Evolutionary conservation across 495 filamentous ascomycete genomes (phyloP), one percentile per base, ranked within the genome.

Genomic region (Hypoxylon crocopeplum): DNA sequence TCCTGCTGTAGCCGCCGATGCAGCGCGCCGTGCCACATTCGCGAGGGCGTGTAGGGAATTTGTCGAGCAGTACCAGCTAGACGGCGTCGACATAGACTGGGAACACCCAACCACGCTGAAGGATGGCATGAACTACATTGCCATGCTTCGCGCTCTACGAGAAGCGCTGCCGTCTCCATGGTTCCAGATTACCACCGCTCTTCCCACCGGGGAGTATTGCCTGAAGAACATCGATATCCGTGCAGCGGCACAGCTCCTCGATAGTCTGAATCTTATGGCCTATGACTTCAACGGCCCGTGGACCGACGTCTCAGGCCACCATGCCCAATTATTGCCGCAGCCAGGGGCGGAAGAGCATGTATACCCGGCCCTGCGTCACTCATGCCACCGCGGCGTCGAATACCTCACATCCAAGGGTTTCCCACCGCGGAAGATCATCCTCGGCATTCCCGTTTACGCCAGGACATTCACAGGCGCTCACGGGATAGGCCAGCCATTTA

Each of bases 41-140:
- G 88, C 82, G 2, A 74, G 72, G 13, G 83, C 82, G 10, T 84
- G 85, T 7, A 78, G 77, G 41, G 75, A 77, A 16, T 73, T 91
- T 50, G 82, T 91, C 5, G 80, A 88, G 38, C 70, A 82, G 38
- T 89, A 82, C 55, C 82, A 80, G 2, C 72, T 94, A 1, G 87
- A 94, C 70, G 90, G 90, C 0, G 82, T 94, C 49, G 90, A 94
- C 64, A 82, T 94, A 58, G 90, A 93, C 69, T 94, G 90, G 90
- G 90, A 94, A 64, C 86, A 92, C 65, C 90, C 90, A 0, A 77
- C 80, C 3, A 77, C 87, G 68, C 50, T 74, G 1, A 66, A 78
- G 12, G 77, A 90, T 63, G 89, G 90, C 11, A 67, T 72, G 24
- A 77, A 89, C 68, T 93, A 86, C 64, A 69, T 91, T 41, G 72